Conservation (phyloP, 1,284 basidiomycete species). For the Puccinia triticina region DNA sequence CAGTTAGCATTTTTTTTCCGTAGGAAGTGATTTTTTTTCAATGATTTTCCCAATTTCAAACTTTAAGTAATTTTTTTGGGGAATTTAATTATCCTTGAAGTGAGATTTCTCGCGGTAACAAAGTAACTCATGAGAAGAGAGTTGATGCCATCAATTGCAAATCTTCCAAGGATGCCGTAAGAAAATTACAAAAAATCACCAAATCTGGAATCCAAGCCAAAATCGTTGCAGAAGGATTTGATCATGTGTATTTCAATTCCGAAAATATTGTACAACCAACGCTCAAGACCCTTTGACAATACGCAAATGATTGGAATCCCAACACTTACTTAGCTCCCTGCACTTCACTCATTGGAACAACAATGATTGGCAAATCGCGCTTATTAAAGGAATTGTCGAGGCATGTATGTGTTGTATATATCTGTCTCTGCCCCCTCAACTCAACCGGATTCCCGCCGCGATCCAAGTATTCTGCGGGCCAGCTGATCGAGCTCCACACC, state of each 20-base stretch:
- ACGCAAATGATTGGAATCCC: background rate
- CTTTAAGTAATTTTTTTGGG: too few species aligned
- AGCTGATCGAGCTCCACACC: background rate
- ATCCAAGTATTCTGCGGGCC: background rate
- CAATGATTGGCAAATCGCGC: background rate
- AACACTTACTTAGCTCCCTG: background rate
- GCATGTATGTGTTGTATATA: conserved; percentile 4
- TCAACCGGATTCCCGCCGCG: background rate
- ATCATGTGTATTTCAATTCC: background rate
- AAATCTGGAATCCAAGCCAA: background rate
- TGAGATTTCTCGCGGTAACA: background rate
- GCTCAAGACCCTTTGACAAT: background rate
- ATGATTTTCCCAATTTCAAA: too few species aligned
- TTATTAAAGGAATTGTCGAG: background rate
- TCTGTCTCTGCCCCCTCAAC: background rate
- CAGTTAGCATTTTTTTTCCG: too few species aligned
- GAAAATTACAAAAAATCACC: background rate
- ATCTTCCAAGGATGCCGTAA: background rate
- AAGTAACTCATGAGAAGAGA: background rate
- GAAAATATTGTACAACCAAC: background rate
- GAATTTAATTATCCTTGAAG: too few species aligned
- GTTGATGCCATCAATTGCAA: background rate
- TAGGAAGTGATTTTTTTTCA: too few species aligned
- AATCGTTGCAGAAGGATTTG: background rate
- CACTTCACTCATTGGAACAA: background rate